Base-by-base conservation (phyloP, 73 alveolate species). In the Paramecium pentaurelia region DNA sequence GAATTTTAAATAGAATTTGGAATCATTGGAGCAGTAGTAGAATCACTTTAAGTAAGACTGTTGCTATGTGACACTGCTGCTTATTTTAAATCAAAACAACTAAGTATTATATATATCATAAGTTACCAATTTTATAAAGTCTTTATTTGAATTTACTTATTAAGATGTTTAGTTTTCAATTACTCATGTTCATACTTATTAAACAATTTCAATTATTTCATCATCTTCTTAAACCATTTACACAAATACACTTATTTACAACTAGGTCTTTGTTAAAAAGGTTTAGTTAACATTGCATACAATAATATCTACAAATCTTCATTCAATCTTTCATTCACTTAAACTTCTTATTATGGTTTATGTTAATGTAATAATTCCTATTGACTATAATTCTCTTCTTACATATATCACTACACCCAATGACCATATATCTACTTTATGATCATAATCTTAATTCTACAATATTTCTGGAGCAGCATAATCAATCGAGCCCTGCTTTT, bases 361-460 rank as follows among this genome's bases (percentile, higher is more conserved):
- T 90, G 88, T 37, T 96, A 95, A 94, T 95, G 98, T 3, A 95
- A 54, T 95, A 94, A 89, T 92, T 95, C 91, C 91, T 47, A 32
- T 12, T 22, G 0, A 22, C 25, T 8, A 54, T 54, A 20, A 54
- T 54, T 18, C 36, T 44, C 8, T 12, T 38, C 20, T 45, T 47
- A 80, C 98, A 92, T 95, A 95, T 86, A 95, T 77, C 58, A 95
- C 75, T 9, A 95, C 96, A 7, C 98, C 98, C 34, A 95, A 77
- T 42, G 95, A 77, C 97, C 97, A 95, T 9, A 95, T 89, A 94
- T 95, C 98, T 77, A 95, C 95, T n/a, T 95, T 92, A 88, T 73
- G 92, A 86, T 95, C 97, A 93, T 95, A 93, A 47, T 59, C 95
- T 94, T 94, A 92, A 70, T 91, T 93, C 32, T 80, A 89, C 22